These are phyloP conservation scores for Selenicereus undatus DNA, from an alignment of 148 eudicot genomes.

Conservation along the genomic window DNA sequence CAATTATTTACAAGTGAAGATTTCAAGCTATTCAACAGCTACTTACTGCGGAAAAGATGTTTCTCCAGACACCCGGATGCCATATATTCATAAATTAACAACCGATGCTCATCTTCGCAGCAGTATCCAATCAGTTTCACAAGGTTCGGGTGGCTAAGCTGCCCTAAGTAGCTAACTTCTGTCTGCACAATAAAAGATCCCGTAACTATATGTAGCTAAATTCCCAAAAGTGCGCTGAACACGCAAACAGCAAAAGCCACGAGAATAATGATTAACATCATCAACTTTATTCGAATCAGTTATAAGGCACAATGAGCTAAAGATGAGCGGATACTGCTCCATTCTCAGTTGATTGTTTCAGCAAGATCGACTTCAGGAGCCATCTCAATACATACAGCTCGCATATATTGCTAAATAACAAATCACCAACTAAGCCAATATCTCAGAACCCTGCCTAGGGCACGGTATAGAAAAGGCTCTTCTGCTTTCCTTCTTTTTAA, in stretches of 20 bases:
- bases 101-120: constrained; percentile 79
- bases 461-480: no score
- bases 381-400: background rate
- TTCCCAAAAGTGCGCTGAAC: background rate
- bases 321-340: background rate
- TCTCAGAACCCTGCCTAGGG: no score
- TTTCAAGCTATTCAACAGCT: background rate
- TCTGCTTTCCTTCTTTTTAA: no score
- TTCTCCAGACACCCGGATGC: constrained; percentile 81
- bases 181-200: constrained; percentile 42
- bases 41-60: constrained; percentile 86
- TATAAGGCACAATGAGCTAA: no score
- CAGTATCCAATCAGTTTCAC: constrained; percentile 88
- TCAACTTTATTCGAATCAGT: no score
- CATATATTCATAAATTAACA: constrained; percentile 83
- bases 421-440: no score
- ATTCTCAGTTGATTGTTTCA: background rate
- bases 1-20: background rate
- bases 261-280: background rate
- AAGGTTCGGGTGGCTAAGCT: constrained; percentile 74
- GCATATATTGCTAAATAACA: no score
- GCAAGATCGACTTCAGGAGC: background rate
- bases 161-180: constrained; percentile 80
- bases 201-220: background rate
- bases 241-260: background rate